Conservation (phyloP, 768 basidiomycete species). For the Wakefieldia striispora region DNA sequence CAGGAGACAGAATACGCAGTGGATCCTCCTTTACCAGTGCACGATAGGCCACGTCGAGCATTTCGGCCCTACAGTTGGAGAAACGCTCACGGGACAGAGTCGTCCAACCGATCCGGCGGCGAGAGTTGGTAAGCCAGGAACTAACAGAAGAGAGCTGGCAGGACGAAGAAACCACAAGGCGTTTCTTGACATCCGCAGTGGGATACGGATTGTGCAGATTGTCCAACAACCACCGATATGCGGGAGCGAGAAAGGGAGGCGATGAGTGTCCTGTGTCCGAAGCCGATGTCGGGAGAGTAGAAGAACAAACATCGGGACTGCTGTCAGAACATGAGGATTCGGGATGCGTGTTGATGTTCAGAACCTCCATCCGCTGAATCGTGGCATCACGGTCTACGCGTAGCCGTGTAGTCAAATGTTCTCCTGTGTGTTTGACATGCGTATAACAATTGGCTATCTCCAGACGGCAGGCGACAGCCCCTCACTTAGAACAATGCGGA, state of each 20-base stretch:
- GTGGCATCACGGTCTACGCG: constrained; percentile 5
- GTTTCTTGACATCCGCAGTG: constrained; percentile 20
- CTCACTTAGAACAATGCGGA: too few relatives aligned
- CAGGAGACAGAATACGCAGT: not conserved
- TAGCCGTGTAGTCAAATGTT: not conserved
- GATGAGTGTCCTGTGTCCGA: too few relatives aligned
- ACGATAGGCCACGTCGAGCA: constrained; percentile 25
- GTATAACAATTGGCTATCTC: constrained; percentile 8
- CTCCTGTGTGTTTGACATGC: not conserved
- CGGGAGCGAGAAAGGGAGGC: constrained; percentile 9
- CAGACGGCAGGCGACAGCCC: not conserved
- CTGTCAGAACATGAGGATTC: too few relatives aligned
- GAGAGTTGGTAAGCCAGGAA: constrained; percentile 45
- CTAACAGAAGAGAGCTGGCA: constrained; percentile 34
- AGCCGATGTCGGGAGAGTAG: too few relatives aligned
- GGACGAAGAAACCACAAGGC: constrained; percentile 26
- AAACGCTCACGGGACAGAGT: constrained; percentile 30
- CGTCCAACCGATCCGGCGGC: constrained; percentile 54
- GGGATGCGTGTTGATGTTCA: not conserved
- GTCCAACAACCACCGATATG: constrained; percentile 42
- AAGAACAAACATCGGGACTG: not conserved
- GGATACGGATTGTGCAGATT: constrained; percentile 56
- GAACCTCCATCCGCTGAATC: not conserved
- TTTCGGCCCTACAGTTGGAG: constrained; percentile 18
- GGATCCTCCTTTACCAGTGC: constrained; percentile 20